These are phyloP conservation scores for Galeopsis tetrahit DNA, from an alignment of 257 asterid species.

Conservation along the genomic window DNA sequence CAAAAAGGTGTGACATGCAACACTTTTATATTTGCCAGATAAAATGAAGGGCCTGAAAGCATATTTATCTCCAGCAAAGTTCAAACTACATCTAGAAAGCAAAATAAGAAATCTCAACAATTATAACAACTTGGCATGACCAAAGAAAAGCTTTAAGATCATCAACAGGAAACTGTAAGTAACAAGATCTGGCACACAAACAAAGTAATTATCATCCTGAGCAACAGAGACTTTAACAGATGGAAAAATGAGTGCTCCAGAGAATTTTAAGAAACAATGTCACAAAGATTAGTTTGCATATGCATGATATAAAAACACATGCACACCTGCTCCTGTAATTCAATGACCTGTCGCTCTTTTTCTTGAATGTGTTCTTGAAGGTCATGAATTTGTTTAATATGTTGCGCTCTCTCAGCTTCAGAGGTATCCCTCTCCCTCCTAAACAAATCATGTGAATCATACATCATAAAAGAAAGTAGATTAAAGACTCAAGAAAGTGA, in stretches of 20 bases:
- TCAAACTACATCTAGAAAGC: not conserved
- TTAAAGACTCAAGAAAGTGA: no score
- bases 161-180: not conserved
- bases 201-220: not conserved
- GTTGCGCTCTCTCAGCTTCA: constrained; percentile 87
- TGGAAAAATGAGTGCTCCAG: not conserved
- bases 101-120: not conserved
- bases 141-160: not conserved
- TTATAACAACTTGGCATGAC: not conserved
- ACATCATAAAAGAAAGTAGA: no score
- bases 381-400: constrained; percentile 83
- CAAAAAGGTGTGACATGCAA: not conserved
- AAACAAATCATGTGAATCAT: constrained; percentile 10
- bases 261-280: not conserved
- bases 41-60: constrained; percentile 6
- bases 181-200: not conserved
- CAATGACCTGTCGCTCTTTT: constrained; percentile 74
- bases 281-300: not conserved
- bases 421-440: constrained; percentile 89
- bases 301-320: constrained; percentile 1
- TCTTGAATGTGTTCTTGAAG: constrained; percentile 93
- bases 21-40: not conserved
- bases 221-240: not conserved
- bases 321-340: constrained; percentile 87
- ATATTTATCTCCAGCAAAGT: not conserved